Evolutionary conservation across 2,329 filamentous ascomycete genomes (phyloP).

Genomic region (Fonsecaea nubica): DNA sequence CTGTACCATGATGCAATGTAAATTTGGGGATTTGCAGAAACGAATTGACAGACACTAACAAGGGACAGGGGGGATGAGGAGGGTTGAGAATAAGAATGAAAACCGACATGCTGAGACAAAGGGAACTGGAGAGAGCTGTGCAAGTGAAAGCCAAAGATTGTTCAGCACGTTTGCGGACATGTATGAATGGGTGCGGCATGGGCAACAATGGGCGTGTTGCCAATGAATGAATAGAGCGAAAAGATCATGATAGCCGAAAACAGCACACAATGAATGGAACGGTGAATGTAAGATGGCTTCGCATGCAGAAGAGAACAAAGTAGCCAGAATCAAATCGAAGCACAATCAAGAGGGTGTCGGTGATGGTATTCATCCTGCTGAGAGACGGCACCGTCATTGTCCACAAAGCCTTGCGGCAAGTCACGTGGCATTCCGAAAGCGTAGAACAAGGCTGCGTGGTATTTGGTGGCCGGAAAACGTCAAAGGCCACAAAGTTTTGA

Average conservation of each 20-base stretch:
- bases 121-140: not conserved
- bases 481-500: not conserved
- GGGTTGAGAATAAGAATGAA: slow-evolving; percentile 7
- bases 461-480: not conserved
- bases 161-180: slow-evolving; percentile 13
- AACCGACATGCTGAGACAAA: slow-evolving; percentile 16
- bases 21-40: not conserved
- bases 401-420: not conserved
- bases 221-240: not conserved
- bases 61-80: not conserved
- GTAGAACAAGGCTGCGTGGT: slow-evolving; percentile 7
- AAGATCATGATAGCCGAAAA: slow-evolving; percentile 15
- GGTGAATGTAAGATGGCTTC: not conserved
- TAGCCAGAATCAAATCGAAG: not conserved
- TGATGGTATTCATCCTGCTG: not conserved
- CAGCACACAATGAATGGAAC: not conserved
- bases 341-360: not conserved
- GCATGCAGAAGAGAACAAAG: not conserved
- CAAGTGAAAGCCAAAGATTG: slow-evolving; percentile 2
- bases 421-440: not conserved
- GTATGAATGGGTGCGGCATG: slow-evolving; percentile 13
- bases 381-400: not conserved
- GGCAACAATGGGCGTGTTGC: slow-evolving; percentile 11
- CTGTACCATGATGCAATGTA: not conserved
- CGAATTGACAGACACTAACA: not conserved